phyloP scores from a whole-genome alignment of 2,329 filamentous ascomycete genomes.

The Xylogone sp. region DNA sequence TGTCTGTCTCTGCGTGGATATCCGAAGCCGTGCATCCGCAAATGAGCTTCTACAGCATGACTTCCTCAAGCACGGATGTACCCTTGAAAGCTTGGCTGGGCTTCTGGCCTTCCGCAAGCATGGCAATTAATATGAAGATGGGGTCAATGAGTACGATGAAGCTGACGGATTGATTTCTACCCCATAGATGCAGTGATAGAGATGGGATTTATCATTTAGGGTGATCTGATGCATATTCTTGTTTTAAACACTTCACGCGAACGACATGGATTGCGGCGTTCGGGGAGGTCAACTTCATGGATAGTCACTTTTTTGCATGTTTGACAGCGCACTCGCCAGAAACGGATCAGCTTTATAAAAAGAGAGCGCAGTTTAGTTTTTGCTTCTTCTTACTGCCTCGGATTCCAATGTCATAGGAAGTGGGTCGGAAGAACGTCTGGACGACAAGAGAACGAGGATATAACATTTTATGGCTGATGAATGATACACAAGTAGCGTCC shows the following conservation, averaged over 20 bases:
- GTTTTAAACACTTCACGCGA: slow-evolving; percentile 13
- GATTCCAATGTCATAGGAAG: background rate
- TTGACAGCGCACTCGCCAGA: background rate
- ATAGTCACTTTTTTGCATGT: background rate
- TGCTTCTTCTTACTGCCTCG: background rate
- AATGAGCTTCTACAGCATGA: slow-evolving; percentile 88
- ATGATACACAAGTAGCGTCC: background rate
- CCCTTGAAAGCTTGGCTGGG: slow-evolving; percentile 76
- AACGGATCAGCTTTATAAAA: background rate
- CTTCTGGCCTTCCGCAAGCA: slow-evolving; percentile 83
- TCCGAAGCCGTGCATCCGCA: slow-evolving; percentile 89
- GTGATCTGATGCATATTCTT: slow-evolving; percentile 16
- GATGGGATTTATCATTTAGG: slow-evolving; percentile 4
- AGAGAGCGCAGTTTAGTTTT: background rate
- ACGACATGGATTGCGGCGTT: slow-evolving; percentile 21
- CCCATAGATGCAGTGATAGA: background rate
- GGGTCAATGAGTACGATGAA: too few species aligned
- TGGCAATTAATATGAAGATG: slow-evolving; percentile 58
- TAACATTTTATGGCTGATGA: background rate
- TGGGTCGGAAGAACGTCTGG: background rate
- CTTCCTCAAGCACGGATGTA: slow-evolving; percentile 90
- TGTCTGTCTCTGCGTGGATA: slow-evolving; percentile 93
- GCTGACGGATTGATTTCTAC: too few species aligned
- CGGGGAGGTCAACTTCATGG: slow-evolving; percentile 6
- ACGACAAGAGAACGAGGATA: background rate